Base-by-base conservation (phyloP, 495 filamentous ascomycete species). In the Clavariopsis aquatica region DNA sequence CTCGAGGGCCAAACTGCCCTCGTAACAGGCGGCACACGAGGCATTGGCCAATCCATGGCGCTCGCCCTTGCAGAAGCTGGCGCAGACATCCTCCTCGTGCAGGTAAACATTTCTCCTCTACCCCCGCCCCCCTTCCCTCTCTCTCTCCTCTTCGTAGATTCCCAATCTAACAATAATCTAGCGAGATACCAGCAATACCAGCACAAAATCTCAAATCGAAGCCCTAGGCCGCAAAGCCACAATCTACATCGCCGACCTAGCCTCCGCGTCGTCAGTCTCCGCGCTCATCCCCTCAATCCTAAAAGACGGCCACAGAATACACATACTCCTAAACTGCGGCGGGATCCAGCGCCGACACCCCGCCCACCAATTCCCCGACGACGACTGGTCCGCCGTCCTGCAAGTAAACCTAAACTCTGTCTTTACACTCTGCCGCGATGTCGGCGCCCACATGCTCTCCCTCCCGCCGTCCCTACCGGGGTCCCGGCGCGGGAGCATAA, bases 1-100 rank as follows among this genome's bases (percentile, higher is more conserved):
- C 70, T 78, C 1, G 62, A 76, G 47, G 85, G 85, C 60, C 84
- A 91, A 71, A 96, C 89, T 9, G 93, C 93, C 34, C 76, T 96
- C 49, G 80, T 96, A 31, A 97, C 93, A 0, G 93, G 93, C 27
- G 91, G 90, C 54, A 94, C 91, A 17, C 80, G 93, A 55, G 93
- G 93, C 23, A 96, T 97, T 54, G 93, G 93, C 17, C 85, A 90
- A 72, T 83, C 89, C 12, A 93, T 95, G 78, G 89, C 89, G 45
- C 73, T 96, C 62, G 90, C 87, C 2, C 74, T 92, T 12, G 90
- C 92, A 34, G 90, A 94, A 77, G 89, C 89, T 54, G 91, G 91
- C 45, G 91, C 91, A 63, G 89, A 96, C 73, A 80, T 93, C 60
- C 77, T 96, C 36, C 79, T 96, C 34, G 78, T 94, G 22, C 80